These are phyloP conservation scores for Fraxinus baroniana DNA, from an alignment of 305 asterid species.

Conservation along the genomic window DNA sequence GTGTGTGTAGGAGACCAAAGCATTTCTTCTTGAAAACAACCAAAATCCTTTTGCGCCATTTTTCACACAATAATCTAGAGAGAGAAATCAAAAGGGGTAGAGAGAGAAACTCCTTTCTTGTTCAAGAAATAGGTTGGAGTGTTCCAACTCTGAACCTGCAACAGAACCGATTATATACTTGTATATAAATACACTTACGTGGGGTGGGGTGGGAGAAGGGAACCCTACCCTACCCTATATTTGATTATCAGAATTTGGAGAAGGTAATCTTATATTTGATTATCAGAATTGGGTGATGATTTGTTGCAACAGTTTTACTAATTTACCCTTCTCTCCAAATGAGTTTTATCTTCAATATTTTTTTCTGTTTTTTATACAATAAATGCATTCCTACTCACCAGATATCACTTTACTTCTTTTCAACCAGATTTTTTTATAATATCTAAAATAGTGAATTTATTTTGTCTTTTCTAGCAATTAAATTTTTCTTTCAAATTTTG, in stretches of 20 bases:
- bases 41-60: conserved; percentile 31
- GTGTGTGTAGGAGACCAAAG: conserved; percentile 22
- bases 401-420: background rate
- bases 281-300: background rate
- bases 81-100: conserved; percentile 1
- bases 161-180: background rate
- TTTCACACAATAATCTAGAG: background rate
- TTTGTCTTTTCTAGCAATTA: background rate
- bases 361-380: background rate
- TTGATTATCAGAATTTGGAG: background rate
- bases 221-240: background rate
- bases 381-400: background rate
- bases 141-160: conserved; percentile 19
- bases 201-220: background rate
- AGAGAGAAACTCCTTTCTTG: background rate
- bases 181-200: background rate
- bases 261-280: background rate
- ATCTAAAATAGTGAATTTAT: background rate
- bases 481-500: background rate
- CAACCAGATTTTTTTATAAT: background rate
- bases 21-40: conserved; percentile 25
- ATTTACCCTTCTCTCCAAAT: background rate
- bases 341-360: background rate
- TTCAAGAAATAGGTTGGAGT: background rate
- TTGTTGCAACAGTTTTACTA: background rate